Evolutionary conservation across 1,139 yeast genomes (phyloP), one percentile per base, ranked within the genome.

Genomic region (Protomyces arabidopsidicola): DNA sequence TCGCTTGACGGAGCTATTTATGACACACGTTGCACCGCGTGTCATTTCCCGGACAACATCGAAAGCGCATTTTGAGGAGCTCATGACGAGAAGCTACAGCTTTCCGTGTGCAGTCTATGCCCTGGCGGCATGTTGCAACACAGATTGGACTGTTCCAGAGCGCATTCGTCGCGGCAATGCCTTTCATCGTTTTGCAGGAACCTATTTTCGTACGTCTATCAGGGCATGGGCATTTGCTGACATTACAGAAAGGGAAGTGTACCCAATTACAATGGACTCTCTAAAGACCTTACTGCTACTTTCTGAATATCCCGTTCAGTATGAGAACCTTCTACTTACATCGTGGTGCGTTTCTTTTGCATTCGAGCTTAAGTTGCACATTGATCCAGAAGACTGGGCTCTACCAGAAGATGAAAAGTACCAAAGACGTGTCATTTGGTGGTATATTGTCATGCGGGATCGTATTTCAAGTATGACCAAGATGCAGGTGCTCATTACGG

Each of bases 301-400:
- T 14, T 48, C 56, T 3, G 62, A 52, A 14, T 52, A 39, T 16
- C 52, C 56, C 2, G 22, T 58, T 2, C 56, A 52, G 20, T 18
- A 35, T 14, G 62, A 52, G 27, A 48, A 42, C 14, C 42, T 55
- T 9, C 45, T 58, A 6, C 45, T 58, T 24, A 52, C 45, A 42
- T 38, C 52, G 12, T 58, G 62, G 62, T 55, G 45, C 20, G 18
- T 58, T 36, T 45, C 62, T n/a, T 36, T 45, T 24, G 62, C 62
- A 6, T 58, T 58, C 22, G 56, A 58, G 10, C 45, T 58, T 42
- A 51, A 35, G 45, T 22, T 58, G 16, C 42, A 58, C 22, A 52
- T 58, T 10, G 62, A 58, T 31, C 62, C 62, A 12, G 56, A 51
- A 10, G 39, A 52, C 18, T 58, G 62, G 62, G 55, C 53, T 18